Conservation (phyloP, 73 alveolate species). For the Tetrahymena malaccensis region DNA sequence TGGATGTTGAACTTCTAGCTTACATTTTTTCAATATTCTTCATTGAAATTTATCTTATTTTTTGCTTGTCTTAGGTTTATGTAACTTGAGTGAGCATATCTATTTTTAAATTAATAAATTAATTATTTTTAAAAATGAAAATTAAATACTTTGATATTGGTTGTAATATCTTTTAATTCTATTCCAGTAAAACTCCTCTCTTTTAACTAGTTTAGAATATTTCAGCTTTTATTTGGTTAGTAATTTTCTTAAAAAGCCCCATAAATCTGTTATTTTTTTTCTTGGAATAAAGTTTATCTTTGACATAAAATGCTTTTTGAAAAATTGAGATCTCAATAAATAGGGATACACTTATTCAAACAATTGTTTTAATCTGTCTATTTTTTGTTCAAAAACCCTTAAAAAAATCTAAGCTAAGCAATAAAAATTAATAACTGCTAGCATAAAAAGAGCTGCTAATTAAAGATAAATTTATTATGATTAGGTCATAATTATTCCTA, state of each 20-base stretch:
- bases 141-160: background rate
- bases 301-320: background rate
- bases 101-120: too few relatives aligned
- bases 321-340: background rate
- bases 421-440: background rate
- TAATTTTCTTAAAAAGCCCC: background rate
- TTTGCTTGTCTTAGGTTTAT: background rate
- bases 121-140: too few relatives aligned
- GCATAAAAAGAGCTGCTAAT: background rate
- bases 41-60: too few relatives aligned
- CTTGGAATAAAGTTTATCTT: background rate
- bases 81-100: background rate
- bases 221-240: background rate
- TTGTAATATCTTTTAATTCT: too few relatives aligned
- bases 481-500: background rate
- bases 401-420: background rate
- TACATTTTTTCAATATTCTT: background rate
- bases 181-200: background rate
- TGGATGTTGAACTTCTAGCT: background rate
- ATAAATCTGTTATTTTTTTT: background rate
- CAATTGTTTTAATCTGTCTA: background rate
- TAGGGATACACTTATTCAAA: background rate
- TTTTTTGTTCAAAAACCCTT: background rate
- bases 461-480: background rate
- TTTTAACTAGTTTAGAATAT: too few relatives aligned